Evolutionary conservation across 176 grass and related monocot genomes (phyloP).

Genomic region (Guadua angustifolia): DNA sequence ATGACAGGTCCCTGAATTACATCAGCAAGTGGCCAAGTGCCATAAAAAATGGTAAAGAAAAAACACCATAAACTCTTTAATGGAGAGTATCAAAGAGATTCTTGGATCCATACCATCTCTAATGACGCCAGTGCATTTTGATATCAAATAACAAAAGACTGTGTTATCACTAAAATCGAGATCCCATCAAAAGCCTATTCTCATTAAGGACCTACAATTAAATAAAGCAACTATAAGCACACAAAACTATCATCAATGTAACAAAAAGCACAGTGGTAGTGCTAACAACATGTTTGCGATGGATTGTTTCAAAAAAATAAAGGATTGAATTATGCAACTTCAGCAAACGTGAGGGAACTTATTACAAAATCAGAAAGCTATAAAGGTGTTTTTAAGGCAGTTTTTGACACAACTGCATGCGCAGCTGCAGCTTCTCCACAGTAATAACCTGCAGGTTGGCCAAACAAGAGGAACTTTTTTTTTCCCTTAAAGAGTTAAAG

Average conservation of each 20-base stretch:
- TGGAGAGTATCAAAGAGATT: neutral
- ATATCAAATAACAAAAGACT: neutral
- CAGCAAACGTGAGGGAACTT: neutral
- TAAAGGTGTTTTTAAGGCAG: neutral
- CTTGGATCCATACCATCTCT: neutral
- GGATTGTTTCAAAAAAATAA: neutral
- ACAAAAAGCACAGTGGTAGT: neutral
- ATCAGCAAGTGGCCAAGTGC: neutral
- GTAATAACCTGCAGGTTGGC: too few relatives aligned
- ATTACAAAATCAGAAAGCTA: neutral
- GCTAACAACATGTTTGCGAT: neutral
- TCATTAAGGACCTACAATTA: neutral
- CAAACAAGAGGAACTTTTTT: too few relatives aligned
- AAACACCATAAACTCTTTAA: neutral
- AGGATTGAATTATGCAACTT: neutral
- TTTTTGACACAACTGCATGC: too few relatives aligned
- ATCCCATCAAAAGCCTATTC: neutral
- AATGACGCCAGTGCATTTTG: neutral
- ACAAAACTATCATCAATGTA: neutral
- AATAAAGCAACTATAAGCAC: neutral
- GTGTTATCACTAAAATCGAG: neutral
- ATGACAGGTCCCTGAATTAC: conserved; percentile 4
- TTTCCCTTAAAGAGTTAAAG: too few relatives aligned
- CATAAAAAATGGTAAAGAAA: neutral
- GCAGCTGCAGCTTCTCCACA: neutral